Evolutionary conservation across 2,329 filamentous ascomycete genomes (phyloP).

Genomic region (Dactylonectria estremocensis): DNA sequence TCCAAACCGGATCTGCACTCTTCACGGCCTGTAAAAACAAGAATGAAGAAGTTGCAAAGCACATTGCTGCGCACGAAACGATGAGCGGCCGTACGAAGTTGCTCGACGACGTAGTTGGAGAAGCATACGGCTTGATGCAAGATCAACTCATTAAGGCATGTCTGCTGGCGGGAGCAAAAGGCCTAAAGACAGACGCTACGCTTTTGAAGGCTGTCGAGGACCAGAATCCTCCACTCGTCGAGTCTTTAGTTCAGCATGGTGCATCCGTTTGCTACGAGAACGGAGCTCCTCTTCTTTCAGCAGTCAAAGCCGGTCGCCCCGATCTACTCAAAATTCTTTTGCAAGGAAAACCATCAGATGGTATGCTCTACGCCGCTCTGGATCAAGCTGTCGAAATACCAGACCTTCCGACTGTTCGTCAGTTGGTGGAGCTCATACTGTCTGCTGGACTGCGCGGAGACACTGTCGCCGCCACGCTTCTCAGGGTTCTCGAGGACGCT

Average conservation of each 20-base stretch:
- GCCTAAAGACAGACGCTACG: slow-evolving; percentile 7
- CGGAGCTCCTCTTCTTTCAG: slow-evolving; percentile 1
- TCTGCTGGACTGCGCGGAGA: slow-evolving; percentile 7
- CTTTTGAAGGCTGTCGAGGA: slow-evolving; percentile 12
- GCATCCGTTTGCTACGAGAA: background rate
- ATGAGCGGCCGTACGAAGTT: background rate
- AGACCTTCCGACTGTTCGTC: background rate
- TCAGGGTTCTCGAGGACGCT: slow-evolving; percentile 14
- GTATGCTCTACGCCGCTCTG: slow-evolving; percentile 7
- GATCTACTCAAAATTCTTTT: slow-evolving; percentile 20
- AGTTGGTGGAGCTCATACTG: slow-evolving; percentile 18
- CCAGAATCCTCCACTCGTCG: background rate
- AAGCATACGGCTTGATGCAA: slow-evolving; percentile 22
- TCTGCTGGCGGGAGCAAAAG: slow-evolving; percentile 20
- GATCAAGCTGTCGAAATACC: background rate
- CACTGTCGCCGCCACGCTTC: slow-evolving; percentile 7
- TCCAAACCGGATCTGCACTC: slow-evolving; percentile 8
- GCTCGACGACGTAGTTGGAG: slow-evolving; percentile 12
- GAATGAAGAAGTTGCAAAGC: slow-evolving; percentile 9
- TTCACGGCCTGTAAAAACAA: background rate
- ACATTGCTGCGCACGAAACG: slow-evolving; percentile 1
- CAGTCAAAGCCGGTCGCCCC: slow-evolving; percentile 10
- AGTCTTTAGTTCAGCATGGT: slow-evolving; percentile 7
- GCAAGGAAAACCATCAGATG: slow-evolving; percentile 7
- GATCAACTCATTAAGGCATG: slow-evolving; percentile 10